Evolutionary conservation across 2,329 filamentous ascomycete genomes (phyloP).

Genomic region (Shiraia bambusicola): DNA sequence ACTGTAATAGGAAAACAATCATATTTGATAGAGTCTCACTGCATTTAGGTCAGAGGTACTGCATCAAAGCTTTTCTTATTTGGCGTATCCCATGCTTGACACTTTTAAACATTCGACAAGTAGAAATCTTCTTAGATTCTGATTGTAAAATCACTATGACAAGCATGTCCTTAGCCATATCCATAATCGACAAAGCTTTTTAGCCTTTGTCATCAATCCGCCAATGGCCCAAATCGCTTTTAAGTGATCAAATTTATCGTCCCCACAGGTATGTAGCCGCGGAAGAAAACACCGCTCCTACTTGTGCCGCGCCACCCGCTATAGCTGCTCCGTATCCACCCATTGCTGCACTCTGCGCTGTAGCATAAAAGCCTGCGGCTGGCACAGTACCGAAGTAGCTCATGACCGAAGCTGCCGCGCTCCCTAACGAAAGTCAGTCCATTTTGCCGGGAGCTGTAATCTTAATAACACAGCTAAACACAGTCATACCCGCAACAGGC

Average conservation of each 20-base stretch:
- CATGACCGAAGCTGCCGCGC: slow-evolving; percentile 23
- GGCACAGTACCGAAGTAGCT: slow-evolving; percentile 22
- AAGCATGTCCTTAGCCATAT: too few species aligned
- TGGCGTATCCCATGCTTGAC: too few species aligned
- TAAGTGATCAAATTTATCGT: background rate
- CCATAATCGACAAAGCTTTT: too few species aligned
- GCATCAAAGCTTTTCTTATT: too few species aligned
- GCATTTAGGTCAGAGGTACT: too few species aligned
- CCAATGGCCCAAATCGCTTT: too few species aligned
- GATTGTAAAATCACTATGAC: too few species aligned
- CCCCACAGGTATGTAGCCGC: slow-evolving; percentile 5
- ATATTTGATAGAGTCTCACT: too few species aligned
- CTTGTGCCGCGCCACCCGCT: slow-evolving; percentile 23
- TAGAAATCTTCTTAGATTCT: too few species aligned
- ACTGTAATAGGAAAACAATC: too few species aligned
- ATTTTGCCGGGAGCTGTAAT: background rate
- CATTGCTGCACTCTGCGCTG: slow-evolving; percentile 36
- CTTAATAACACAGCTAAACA: background rate
- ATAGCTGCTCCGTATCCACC: slow-evolving; percentile 32
- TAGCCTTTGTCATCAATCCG: too few species aligned
- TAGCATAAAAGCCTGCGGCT: slow-evolving; percentile 26
- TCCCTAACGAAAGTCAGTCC: slow-evolving; percentile 11
- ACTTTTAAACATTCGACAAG: too few species aligned
- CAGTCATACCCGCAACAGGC: slow-evolving; percentile 23
- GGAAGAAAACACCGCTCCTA: slow-evolving; percentile 20